These are phyloP conservation scores for Flaveria robusta DNA, from an alignment of 129 eudicot genomes.

Conservation along the genomic window DNA sequence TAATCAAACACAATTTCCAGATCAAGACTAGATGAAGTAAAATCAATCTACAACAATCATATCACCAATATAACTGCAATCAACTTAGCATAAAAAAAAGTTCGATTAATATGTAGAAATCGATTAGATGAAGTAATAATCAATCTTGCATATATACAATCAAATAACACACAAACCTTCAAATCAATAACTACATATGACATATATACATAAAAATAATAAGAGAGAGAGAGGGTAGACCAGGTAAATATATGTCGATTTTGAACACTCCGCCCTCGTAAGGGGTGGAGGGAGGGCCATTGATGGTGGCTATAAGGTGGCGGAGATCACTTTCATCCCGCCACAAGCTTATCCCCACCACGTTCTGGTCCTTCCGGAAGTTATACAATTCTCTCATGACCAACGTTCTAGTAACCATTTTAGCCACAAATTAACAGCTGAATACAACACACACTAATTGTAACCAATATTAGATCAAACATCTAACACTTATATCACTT, in stretches of 20 bases:
- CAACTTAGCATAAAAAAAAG: neutral
- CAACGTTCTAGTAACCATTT: neutral
- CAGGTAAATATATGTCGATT: constrained; percentile 66
- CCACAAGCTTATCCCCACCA: constrained; percentile 6
- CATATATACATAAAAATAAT: neutral
- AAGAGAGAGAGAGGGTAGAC: constrained; percentile 24
- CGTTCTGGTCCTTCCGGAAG: neutral
- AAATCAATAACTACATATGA: no score
- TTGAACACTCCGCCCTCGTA: constrained; percentile 65
- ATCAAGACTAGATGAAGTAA: neutral
- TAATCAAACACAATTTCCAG: neutral
- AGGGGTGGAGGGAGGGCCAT: constrained; percentile 73
- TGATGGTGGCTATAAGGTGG: constrained; percentile 55
- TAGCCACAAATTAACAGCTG: neutral
- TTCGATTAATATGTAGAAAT: neutral
- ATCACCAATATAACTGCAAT: neutral
- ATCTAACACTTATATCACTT: neutral
- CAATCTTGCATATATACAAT: no score
- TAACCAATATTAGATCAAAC: neutral
- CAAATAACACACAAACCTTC: no score
- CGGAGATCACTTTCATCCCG: constrained; percentile 33
- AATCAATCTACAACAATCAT: neutral
- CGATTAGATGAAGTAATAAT: no score
- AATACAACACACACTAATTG: neutral
- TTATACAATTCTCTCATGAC: constrained; percentile 2